Evolutionary conservation across 2,329 filamentous ascomycete genomes (phyloP), one percentile per base, ranked within the genome.

Genomic region (Colletotrichum cordylinicola): DNA sequence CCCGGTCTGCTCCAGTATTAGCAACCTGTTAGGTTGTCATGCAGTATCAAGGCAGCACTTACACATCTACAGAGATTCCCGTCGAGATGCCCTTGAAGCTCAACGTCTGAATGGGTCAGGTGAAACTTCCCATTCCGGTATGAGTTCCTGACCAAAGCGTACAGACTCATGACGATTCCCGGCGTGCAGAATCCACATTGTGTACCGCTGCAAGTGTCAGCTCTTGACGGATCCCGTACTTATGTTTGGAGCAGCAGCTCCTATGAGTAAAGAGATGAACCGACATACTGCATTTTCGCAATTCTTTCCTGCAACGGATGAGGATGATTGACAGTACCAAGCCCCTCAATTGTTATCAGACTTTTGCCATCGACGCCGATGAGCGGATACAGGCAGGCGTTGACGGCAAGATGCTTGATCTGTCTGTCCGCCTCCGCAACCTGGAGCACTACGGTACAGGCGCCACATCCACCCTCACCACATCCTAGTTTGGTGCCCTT

Each of bases 401-500:
- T 64, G n/a, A 64, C 60, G 16, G 60, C 31, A 64, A 64, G 16
- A 37, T 64, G 60, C n/a, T 37, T 35, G n/a, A 39, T 37, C n/a
- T 8, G 12, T n/a, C 33, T 31, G 4, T 37, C 21, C 27, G 8
- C 18, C 12, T 64, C 60, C 13, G n/a, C 33, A 21, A 64, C 60
- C 24, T 64, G 60, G 15, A 64, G 60, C 18, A 64, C 60, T 4
- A 64, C 60, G 2, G 60, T 64, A 15, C 60, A 64, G 18, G 60
- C 60, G 21, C 60, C 60, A n/a, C 60, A 64, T 13, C 60, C 60
- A 16, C 60, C 33, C 35, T 64, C 60, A 15, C 60, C 60, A 24
- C 60, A 64, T 64, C 60, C 33, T 10, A 64, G 33, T 24, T 64
- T 64, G 16, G 60, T 64, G 31, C 60, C 60, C 78, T 79, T 80